Percentiles rank a stretch among this genome's conserved stretches.
Conservation (phyloP, 768 basidiomycete genomes). For the Erythrobasidium yunnanense region DNA sequence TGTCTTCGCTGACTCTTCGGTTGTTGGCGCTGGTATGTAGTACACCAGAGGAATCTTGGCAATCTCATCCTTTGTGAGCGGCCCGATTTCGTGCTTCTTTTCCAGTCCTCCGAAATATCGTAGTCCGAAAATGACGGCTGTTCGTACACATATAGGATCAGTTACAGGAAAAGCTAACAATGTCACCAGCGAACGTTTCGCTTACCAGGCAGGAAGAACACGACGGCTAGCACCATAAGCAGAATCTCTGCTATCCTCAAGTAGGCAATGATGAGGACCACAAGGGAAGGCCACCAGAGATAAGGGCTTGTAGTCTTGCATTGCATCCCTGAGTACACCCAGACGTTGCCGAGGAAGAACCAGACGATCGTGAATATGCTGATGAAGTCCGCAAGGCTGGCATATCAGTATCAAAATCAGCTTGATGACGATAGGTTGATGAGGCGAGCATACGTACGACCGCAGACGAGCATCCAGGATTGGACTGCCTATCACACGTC, state of each 20-base stretch:
- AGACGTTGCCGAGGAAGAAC: conserved; percentile 31
- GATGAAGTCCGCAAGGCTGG: background rate
- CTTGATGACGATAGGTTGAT: background rate
- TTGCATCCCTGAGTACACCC: conserved; percentile 15
- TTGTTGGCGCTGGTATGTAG: conserved; percentile 22
- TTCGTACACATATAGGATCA: background rate
- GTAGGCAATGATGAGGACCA: conserved; percentile 31
- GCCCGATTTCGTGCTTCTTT: conserved; percentile 35
- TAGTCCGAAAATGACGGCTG: conserved; percentile 19
- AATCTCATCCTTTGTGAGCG: conserved; percentile 31
- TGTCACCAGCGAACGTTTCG: conserved; percentile 1
- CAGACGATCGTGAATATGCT: conserved; percentile 24
- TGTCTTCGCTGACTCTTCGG: background rate
- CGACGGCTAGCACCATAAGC: conserved; percentile 34
- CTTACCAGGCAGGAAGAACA: conserved; percentile 35
- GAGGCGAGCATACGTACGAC: background rate
- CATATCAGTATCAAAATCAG: too few species aligned
- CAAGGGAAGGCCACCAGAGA: conserved; percentile 31
- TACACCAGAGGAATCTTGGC: conserved; percentile 29
- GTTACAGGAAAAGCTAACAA: background rate
- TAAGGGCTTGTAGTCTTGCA: conserved; percentile 5
- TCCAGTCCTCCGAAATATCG: conserved; percentile 32
- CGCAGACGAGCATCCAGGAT: conserved; percentile 20
- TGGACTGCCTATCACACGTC: conserved; percentile 19
- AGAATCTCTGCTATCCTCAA: conserved; percentile 30